Base-by-base conservation (phyloP, 768 basidiomycete genomes). In the Panaeolus cyanescens region DNA sequence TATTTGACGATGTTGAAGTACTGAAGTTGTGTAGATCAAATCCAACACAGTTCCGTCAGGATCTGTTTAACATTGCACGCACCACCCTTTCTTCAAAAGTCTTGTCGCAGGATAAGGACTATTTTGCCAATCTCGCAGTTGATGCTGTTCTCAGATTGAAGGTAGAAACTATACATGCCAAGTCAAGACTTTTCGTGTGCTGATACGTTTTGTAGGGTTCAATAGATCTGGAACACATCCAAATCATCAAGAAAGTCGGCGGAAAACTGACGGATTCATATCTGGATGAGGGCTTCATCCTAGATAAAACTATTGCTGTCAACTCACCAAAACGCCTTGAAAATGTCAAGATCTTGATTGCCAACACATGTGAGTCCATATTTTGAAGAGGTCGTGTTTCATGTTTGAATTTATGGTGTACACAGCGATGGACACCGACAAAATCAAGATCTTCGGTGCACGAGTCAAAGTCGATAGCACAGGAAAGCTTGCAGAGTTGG, bases 171-270 rank as follows among this genome's bases (percentile, higher is more conserved):
- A 25, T 8, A 37, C 32, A 7, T 15, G 22, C 1, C 5, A 6
- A 32, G 45, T n/a, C 10, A 3, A 25, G 8, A 32, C 40, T 17
- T 34, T 15, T 7, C 22, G 59, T 54, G 39, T n/a, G 22, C 34
- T 64, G 54, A 67, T 34, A n/a, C 1, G n/a, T 34, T 7, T 15
- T 54, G 6, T 68, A 95, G 91, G 97, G 97, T 34, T 97, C 95
- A 34, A 95, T 93, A 55, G 91, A 99, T 77, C 82, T 99, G 32
- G 96, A 99, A 66, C 95, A 98, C 74, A 98, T 99, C 65, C 96
- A 99, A 76, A 90, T 99, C 74, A 99, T 99, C 81, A 99, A 99
- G 85, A 98, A 98, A 77, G 93, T 93, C n/a, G 96, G 96, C 60
- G 96, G 96, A 55, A 99, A 98, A 80, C 83, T 99, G 68, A 96